Evolutionary conservation across 192 early-diverging fungal species (phyloP).

Genomic region (Entomortierella beljakovae): DNA sequence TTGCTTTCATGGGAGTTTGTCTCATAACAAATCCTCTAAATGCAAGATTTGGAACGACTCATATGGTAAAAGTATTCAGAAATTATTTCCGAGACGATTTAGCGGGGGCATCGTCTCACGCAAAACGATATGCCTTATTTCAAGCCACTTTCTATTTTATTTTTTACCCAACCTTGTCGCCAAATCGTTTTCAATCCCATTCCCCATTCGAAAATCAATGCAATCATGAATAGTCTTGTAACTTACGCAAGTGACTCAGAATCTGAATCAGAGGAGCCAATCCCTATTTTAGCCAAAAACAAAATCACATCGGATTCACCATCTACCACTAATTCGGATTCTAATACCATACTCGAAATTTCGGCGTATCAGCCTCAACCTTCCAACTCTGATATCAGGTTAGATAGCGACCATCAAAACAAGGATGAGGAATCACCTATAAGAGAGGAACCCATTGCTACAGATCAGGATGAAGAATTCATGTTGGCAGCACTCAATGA

Average conservation of each 20-base stretch:
- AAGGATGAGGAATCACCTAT: neutral
- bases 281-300: neutral
- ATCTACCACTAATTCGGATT: neutral
- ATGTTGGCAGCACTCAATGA: constrained; percentile 25
- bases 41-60: too few relatives aligned
- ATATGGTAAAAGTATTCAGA: too few relatives aligned
- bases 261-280: constrained; percentile 9
- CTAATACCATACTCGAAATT: neutral
- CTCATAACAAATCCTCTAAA: too few relatives aligned
- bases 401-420: neutral
- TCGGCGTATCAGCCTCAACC: neutral
- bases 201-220: neutral
- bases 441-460: neutral
- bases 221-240: constrained; percentile 37
- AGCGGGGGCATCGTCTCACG: too few relatives aligned
- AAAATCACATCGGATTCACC: neutral
- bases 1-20: too few relatives aligned
- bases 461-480: constrained; percentile 1
- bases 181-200: neutral
- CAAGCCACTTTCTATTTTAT: too few relatives aligned
- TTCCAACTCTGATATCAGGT: neutral
- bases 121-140: too few relatives aligned
- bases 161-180: neutral
- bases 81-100: too few relatives aligned
- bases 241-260: constrained; percentile 43